Evolutionary conservation across 768 basidiomycete genomes (phyloP).

Genomic region (Boletus sp.): DNA sequence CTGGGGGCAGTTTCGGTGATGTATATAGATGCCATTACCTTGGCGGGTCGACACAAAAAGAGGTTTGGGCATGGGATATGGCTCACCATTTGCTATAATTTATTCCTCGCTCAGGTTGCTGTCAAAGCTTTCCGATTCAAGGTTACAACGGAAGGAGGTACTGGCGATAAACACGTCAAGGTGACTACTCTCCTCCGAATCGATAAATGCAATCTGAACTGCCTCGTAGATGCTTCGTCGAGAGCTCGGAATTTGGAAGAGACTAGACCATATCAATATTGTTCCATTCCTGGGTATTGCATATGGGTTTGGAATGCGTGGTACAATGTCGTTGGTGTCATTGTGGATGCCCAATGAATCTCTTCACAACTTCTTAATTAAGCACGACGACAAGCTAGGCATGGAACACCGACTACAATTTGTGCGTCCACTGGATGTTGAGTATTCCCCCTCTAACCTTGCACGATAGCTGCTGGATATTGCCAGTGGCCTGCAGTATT

Average conservation of each 20-base stretch:
- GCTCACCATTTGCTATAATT: neutral
- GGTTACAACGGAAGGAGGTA: neutral
- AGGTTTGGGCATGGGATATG: neutral
- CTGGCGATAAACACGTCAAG: neutral
- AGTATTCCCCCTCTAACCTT: too few relatives aligned
- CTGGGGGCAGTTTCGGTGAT: neutral
- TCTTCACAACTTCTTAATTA: too few relatives aligned
- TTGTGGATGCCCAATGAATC: too few relatives aligned
- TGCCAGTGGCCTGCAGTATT: too few relatives aligned
- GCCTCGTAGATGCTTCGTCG: neutral
- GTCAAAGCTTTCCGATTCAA: neutral
- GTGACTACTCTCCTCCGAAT: neutral
- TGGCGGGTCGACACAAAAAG: neutral
- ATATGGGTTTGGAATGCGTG: too few relatives aligned
- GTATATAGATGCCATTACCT: neutral
- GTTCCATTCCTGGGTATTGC: too few relatives aligned
- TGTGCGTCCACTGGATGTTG: too few relatives aligned
- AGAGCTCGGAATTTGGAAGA: neutral
- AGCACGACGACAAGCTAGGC: too few relatives aligned
- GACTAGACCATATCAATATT: neutral
- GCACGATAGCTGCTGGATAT: too few relatives aligned
- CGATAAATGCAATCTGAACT: neutral
- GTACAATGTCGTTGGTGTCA: too few relatives aligned
- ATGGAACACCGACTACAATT: too few relatives aligned
- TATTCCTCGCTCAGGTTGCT: neutral